phyloP scores from a whole-genome alignment of 768 basidiomycete genomes.

The Tephrocybe sp. region DNA sequence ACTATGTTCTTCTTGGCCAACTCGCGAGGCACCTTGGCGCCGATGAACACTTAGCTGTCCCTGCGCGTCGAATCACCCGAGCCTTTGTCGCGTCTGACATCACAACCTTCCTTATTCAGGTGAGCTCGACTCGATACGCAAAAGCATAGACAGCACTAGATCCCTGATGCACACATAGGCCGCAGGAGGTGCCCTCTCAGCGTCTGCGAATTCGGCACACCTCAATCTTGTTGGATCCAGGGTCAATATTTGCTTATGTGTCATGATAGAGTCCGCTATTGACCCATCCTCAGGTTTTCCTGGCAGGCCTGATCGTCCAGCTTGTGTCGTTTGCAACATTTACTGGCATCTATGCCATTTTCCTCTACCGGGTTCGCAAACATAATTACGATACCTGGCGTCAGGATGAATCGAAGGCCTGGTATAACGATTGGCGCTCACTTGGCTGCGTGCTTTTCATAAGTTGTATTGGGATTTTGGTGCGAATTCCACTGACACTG shows the following conservation, averaged over 20 bases:
- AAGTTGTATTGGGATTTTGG: conserved; percentile 64
- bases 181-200: conserved; percentile 45
- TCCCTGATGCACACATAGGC: conserved; percentile 30
- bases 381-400: conserved; percentile 40
- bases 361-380: conserved; percentile 47
- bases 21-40: conserved; percentile 50
- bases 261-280: background rate
- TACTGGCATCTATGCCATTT: conserved; percentile 45
- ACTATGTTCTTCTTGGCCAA: conserved; percentile 66
- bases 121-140: conserved; percentile 11
- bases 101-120: conserved; percentile 66
- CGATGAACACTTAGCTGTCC: conserved; percentile 49
- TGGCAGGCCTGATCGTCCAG: conserved; percentile 57
- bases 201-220: conserved; percentile 33
- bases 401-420: conserved; percentile 33
- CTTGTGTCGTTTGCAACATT: conserved; percentile 52
- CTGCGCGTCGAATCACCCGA: conserved; percentile 47
- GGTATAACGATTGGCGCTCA: conserved; percentile 59
- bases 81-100: conserved; percentile 65
- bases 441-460: conserved; percentile 49
- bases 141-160: background rate
- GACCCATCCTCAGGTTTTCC: conserved; percentile 40
- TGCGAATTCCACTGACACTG: conserved; percentile 26
- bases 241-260: conserved; percentile 23
- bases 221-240: conserved; percentile 31